Conservation (phyloP, 306 rosid genomes). For the Sicyos edulis region DNA sequence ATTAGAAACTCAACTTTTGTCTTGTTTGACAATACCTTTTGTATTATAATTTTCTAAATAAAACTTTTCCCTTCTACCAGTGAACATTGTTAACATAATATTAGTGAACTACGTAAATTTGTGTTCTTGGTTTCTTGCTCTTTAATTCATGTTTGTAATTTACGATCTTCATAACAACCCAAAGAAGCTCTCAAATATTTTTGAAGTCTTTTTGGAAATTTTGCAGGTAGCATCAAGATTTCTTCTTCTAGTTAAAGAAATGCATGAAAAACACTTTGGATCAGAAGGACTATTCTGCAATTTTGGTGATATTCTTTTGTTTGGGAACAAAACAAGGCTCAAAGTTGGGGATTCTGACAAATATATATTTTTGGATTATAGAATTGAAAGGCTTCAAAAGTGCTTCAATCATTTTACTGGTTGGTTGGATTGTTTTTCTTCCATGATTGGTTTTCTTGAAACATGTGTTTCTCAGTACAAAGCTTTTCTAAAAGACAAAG, state of each 20-base stretch:
- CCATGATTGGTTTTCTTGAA: conserved; percentile 53
- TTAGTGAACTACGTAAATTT: too few relatives aligned
- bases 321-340: conserved; percentile 58
- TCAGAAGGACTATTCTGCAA: conserved; percentile 29
- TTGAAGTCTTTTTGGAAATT: too few relatives aligned
- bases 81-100: too few relatives aligned
- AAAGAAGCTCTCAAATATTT: too few relatives aligned
- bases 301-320: conserved; percentile 52
- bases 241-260: conserved; percentile 39
- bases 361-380: conserved; percentile 55
- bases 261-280: conserved; percentile 16
- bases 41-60: too few relatives aligned
- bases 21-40: too few relatives aligned
- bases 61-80: too few relatives aligned
- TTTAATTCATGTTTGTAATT: too few relatives aligned
- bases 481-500: conserved; percentile 24
- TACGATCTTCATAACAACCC: too few relatives aligned
- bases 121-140: too few relatives aligned
- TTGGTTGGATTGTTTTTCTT: conserved; percentile 43
- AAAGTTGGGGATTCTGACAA: conserved; percentile 42
- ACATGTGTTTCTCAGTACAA: conserved; percentile 47
- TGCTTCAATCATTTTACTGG: conserved; percentile 45
- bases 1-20: too few relatives aligned
- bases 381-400: conserved; percentile 32
- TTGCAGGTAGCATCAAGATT: conserved; percentile 49